These are phyloP conservation scores for Penicillium sp. DNA, from an alignment of 2,329 filamentous ascomycete species.

Conservation along the genomic window DNA sequence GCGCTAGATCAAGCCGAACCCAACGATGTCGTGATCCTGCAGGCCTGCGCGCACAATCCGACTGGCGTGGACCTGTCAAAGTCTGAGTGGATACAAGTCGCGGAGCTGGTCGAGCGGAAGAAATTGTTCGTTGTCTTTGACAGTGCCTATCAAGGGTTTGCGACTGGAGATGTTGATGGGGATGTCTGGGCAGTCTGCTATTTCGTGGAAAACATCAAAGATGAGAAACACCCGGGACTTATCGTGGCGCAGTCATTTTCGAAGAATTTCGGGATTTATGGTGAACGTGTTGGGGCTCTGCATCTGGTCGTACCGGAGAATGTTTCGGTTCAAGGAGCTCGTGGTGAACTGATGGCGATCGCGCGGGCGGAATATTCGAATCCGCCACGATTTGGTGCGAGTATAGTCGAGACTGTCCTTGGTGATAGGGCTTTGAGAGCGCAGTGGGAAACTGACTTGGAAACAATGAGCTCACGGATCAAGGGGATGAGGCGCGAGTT, in stretches of 20 bases:
- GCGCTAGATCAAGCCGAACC: slow-evolving; percentile 68
- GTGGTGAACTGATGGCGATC: slow-evolving; percentile 14
- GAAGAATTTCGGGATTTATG: slow-evolving; percentile 74
- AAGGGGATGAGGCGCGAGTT: slow-evolving; percentile 17
- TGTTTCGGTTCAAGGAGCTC: slow-evolving; percentile 10
- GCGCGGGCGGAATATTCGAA: slow-evolving; percentile 35
- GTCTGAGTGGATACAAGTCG: slow-evolving; percentile 84
- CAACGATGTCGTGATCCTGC: slow-evolving; percentile 80
- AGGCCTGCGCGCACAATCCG: slow-evolving; percentile 95
- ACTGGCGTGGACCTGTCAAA: slow-evolving; percentile 85
- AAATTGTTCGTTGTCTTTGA: slow-evolving; percentile 92
- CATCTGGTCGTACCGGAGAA: slow-evolving; percentile 51
- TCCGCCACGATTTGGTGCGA: slow-evolving; percentile 35
- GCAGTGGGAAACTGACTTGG: slow-evolving; percentile 40
- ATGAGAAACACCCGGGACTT: slow-evolving; percentile 30
- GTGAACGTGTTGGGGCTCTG: slow-evolving; percentile 87
- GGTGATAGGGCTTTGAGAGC: slow-evolving; percentile 20
- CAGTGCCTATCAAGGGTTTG: slow-evolving; percentile 91
- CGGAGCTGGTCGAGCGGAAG: slow-evolving; percentile 69
- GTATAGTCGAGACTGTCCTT: slow-evolving; percentile 35
- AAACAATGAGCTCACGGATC: slow-evolving; percentile 41
- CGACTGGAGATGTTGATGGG: slow-evolving; percentile 75
- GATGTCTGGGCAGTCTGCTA: slow-evolving; percentile 84
- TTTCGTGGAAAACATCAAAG: slow-evolving; percentile 61
- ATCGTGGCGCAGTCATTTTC: slow-evolving; percentile 57